Conservation (phyloP, 306 rosid genomes). For the Dalbergia cochinchinensis region DNA sequence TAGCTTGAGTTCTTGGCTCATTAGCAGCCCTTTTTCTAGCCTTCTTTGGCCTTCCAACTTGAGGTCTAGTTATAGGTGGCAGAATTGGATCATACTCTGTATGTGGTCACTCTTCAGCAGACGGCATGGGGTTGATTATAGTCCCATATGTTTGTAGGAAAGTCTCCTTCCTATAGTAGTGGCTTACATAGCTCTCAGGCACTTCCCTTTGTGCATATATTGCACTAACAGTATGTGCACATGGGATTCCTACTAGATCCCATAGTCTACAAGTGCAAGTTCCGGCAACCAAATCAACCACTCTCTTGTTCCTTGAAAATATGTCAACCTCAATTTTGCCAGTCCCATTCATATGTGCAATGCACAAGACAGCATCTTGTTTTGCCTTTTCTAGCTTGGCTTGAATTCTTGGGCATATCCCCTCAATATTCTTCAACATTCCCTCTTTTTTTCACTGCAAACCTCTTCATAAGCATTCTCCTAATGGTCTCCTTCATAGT, state of each 20-base stretch:
- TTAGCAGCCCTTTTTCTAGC: neutral
- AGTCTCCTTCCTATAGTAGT: too few relatives aligned
- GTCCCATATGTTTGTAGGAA: neutral
- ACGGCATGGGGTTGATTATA: neutral
- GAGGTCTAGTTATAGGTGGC: too few relatives aligned
- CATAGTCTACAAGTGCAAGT: too few relatives aligned
- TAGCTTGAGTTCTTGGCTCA: neutral
- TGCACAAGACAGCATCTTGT: neutral
- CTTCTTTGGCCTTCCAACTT: neutral
- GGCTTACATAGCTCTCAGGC: too few relatives aligned
- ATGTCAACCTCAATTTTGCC: neutral
- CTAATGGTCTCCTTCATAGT: neutral
- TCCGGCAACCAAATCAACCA: neutral
- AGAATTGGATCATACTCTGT: neutral
- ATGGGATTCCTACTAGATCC: neutral
- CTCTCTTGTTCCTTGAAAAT: neutral
- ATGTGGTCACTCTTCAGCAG: neutral
- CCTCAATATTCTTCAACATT: neutral
- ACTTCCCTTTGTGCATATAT: too few relatives aligned
- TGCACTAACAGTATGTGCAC: too few relatives aligned
- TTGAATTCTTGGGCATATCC: neutral
- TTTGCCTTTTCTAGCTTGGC: neutral
- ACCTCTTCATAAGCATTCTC: neutral
- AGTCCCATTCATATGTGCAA: neutral
- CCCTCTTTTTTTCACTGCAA: neutral